Base-by-base conservation (phyloP, 257 asterid species). In the Lantana camara region DNA sequence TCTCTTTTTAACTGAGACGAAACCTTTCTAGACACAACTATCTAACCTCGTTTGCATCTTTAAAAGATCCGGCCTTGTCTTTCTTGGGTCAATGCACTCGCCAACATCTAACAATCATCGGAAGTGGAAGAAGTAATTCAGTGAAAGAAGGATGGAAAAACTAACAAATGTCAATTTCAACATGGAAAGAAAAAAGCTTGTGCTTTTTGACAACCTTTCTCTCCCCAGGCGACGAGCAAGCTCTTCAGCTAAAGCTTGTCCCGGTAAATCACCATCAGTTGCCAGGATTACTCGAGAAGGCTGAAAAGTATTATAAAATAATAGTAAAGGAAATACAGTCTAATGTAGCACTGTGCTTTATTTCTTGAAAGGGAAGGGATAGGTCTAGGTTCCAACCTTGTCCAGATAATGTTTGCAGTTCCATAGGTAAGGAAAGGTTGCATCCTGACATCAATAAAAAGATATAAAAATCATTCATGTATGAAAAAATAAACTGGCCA, bases 11-110 rank as follows among this genome's bases (percentile, higher is more conserved):
- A 27, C 40, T 2, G 9, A 7, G 7, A 7, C 1, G 40, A 35
- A 35, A 35, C 40, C 40, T 3, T 27, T 27, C 4, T 5, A 21
- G 40, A 44, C 9, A 16, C n/a, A n/a, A 22, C 37, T 1, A 53
- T 29, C 65, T 12, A 71, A 83, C 96, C 90, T 84, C 92, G 65
- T 89, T 89, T 40, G 96, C 92, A 70, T 89, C 96, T 79, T 86
- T 86, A 73, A 59, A 89, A 64, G 73, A 69, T 69, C 56, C 69
- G 63, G 24, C 46, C 56, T 79, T 88, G 46, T 79, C 83, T 74
- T 75, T 89, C 74, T 78, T 79, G 21, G 84, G 91, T 95, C 95
- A 83, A 50, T 27, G 49, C 15, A 85, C 94, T 24, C 1, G 62
- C 89, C 86, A 82, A 57, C 95, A 89, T 76, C 95, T 88, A 69